Evolutionary conservation across 169 alveolate genomes (phyloP), one percentile per base, ranked within the genome.

Genomic region (Plasmodium yoelii): DNA sequence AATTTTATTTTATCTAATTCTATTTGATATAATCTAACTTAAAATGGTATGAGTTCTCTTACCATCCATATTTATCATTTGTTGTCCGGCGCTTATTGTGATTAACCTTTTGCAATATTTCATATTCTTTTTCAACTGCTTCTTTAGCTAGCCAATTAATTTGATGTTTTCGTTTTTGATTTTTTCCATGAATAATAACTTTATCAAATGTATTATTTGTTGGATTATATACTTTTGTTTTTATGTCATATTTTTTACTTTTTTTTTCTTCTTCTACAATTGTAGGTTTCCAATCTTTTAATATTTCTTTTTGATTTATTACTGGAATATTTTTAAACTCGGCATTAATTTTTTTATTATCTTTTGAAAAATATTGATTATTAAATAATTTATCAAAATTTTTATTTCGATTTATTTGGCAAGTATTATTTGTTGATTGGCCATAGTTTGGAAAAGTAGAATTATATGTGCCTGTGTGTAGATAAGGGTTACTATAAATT

Each of bases 131-230:
- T 60, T 95, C 97, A 68, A 93, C 95, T 12, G 97, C 97, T 46
- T 95, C 97, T 49, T 92, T 88, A 12, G 97, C 97, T 68, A 95
- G 92, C 97, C 97, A 95, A 90, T 93, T 94, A 61, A 95, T 95
- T 95, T 95, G 93, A 80, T 80, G 90, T 56, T 80, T 80, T 7
- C 90, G 70, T 70, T 80, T 80, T 15, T 80, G 90, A 39, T 80
- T 80, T 65, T 80, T 80, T 15, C 90, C 90, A 57, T 80, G 90
- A 42, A 80, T 61, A 46, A 80, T 80, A 12, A 68, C 90, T 59
- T 65, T 80, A 39, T 80, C 90, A 70, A 80, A 80, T 9, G 90
- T 80, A 60, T 80, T 80, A 67, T 71, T 80, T 18, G 67, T 22
- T 15, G 90, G 47, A 26, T 80, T 80, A 10, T 80, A 80, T 7